These are phyloP conservation scores for Tricholoma flavovirens DNA, from an alignment of 768 basidiomycete species.

Conservation along the genomic window DNA sequence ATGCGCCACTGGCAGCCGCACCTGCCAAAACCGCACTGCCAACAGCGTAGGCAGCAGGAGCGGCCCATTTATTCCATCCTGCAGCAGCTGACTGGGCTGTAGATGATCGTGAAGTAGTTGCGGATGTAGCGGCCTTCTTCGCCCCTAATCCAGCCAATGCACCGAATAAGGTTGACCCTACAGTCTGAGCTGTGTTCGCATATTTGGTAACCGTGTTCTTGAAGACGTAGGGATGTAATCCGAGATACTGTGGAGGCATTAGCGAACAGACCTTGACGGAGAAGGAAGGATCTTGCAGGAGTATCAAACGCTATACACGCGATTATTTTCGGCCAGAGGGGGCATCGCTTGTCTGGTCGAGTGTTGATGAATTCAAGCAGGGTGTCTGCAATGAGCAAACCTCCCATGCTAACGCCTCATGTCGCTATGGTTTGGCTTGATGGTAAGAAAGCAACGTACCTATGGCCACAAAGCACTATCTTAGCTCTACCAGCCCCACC, in stretches of 20 bases:
- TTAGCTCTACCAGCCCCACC: constrained; percentile 73
- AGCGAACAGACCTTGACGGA: background rate
- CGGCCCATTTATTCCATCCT: constrained; percentile 58
- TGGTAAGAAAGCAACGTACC: constrained; percentile 36
- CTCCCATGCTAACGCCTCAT: constrained; percentile 71
- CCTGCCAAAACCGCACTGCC: constrained; percentile 76
- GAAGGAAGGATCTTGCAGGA: constrained; percentile 48
- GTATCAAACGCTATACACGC: constrained; percentile 88
- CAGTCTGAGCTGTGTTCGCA: constrained; percentile 55
- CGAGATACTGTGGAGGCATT: constrained; percentile 59
- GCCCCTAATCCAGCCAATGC: constrained; percentile 48
- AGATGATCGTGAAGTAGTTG: constrained; percentile 18
- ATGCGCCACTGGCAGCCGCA: constrained; percentile 80
- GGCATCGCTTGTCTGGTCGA: constrained; percentile 56
- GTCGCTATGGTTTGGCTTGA: background rate
- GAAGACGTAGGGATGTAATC: constrained; percentile 80
- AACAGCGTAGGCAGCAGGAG: constrained; percentile 58
- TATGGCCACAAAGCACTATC: constrained; percentile 87
- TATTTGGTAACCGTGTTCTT: constrained; percentile 78
- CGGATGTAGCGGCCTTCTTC: constrained; percentile 32
- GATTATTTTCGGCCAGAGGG: constrained; percentile 85
- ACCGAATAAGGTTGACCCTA: constrained; percentile 58
- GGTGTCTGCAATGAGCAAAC: constrained; percentile 81
- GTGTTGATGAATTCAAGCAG: constrained; percentile 65
- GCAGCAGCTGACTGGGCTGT: constrained; percentile 31